phyloP scores from a whole-genome alignment of 164 flowering plant species.

The Stephania cephalantha region DNA sequence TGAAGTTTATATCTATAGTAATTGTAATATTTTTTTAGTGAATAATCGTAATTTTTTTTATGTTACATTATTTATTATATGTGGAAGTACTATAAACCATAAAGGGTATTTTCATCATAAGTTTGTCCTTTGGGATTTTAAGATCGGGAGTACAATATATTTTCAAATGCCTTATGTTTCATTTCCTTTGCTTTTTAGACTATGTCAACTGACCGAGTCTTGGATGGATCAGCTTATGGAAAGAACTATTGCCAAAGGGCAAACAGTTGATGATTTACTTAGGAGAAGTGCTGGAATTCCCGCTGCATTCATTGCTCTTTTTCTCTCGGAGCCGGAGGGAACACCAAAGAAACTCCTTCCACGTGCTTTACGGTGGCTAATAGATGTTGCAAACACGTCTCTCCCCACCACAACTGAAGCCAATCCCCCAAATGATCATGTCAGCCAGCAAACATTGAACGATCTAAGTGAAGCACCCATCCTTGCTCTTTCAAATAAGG shows the following conservation, averaged over 20 bases:
- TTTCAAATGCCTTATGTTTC: background rate
- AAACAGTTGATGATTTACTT: constrained; percentile 85
- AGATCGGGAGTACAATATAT: background rate
- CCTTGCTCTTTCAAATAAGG: constrained; percentile 12
- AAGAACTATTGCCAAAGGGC: constrained; percentile 77
- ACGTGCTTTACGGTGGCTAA: constrained; percentile 74
- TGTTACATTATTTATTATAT: background rate
- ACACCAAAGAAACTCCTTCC: constrained; percentile 93
- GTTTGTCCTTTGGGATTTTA: background rate
- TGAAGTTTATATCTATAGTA: too few species aligned
- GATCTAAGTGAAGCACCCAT: constrained; percentile 16
- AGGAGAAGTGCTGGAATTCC: constrained; percentile 99
- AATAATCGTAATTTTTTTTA: background rate
- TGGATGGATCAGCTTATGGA: constrained; percentile 99
- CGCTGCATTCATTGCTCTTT: constrained; percentile 88
- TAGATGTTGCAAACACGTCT: constrained; percentile 57
- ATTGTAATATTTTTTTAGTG: too few species aligned
- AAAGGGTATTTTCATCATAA: background rate
- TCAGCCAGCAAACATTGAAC: constrained; percentile 3
- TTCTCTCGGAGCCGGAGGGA: constrained; percentile 96
- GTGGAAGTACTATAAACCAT: background rate
- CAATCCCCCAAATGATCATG: constrained; percentile 11
- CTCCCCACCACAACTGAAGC: constrained; percentile 28
- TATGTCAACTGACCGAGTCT: constrained; percentile 79
- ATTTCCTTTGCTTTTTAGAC: constrained; percentile 37